Conservation (phyloP, 371 early-diverging fungal genomes). For the Mortierella sp. region DNA sequence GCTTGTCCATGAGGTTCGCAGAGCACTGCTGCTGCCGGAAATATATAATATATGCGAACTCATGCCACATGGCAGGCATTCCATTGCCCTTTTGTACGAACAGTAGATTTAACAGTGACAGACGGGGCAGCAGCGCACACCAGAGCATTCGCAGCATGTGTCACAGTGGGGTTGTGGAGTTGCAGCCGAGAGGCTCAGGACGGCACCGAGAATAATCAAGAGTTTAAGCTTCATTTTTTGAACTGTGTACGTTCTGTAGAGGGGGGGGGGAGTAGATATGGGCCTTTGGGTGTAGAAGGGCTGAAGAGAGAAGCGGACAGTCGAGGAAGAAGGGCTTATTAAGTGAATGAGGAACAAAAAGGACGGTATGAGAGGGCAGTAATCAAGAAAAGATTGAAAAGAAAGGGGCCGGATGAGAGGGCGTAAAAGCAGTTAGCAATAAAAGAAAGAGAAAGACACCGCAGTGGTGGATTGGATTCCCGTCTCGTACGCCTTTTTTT, state of each 20-base stretch:
- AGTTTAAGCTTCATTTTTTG: not conserved
- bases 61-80: not conserved
- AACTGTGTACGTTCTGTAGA: not conserved
- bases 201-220: not conserved
- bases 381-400: not conserved
- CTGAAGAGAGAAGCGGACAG: not conserved
- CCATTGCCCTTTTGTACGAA: not conserved
- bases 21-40: no score
- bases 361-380: no score
- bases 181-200: slow-evolving; percentile 4
- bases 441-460: not conserved
- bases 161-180: not conserved
- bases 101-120: not conserved
- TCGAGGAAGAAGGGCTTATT: no score
- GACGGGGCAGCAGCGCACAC: not conserved
- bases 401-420: not conserved
- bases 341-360: not conserved
- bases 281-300: not conserved
- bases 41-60: no score
- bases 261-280: not conserved
- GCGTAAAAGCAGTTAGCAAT: not conserved
- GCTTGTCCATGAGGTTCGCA: not conserved
- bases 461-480: no score
- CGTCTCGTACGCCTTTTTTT: no score
- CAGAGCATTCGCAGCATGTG: not conserved